A percentile compares a stretch with the other conserved stretches of the same genome.
phyloP scores from a whole-genome alignment of 1,139 yeast species.

The Geotrichum phurueaensis region DNA sequence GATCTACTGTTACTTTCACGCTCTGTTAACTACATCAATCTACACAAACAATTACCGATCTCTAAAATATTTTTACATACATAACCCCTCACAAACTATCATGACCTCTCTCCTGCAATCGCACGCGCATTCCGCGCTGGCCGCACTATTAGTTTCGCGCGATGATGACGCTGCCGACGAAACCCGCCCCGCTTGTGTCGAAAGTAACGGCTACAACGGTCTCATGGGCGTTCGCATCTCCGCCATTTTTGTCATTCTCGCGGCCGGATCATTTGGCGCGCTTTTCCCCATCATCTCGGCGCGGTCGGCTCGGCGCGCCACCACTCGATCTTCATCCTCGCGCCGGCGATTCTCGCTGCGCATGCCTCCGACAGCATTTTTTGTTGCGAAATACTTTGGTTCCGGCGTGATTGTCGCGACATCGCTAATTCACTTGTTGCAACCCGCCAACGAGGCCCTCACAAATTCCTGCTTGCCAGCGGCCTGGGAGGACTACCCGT shows the following conservation, averaged over 20 bases:
- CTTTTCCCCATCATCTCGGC: constrained; percentile 37
- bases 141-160: not conserved
- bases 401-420: constrained; percentile 91
- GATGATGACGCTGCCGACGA: not conserved
- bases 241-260: constrained; percentile 61
- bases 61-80: not conserved
- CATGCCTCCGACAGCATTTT: constrained; percentile 55
- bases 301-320: constrained; percentile 14
- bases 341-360: constrained; percentile 24
- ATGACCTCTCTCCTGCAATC: not conserved
- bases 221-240: constrained; percentile 62
- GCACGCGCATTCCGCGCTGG: not conserved
- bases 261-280: constrained; percentile 54
- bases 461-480: constrained; percentile 51
- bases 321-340: not conserved
- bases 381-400: constrained; percentile 77
- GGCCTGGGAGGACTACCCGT: constrained; percentile 51
- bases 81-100: not conserved
- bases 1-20: too few relatives aligned
- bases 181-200: constrained; percentile 18
- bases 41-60: not conserved
- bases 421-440: constrained; percentile 75
- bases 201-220: constrained; percentile 42
- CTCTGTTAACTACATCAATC: too few relatives aligned
- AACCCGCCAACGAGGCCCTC: constrained; percentile 64